Base-by-base conservation (phyloP, 2,329 filamentous ascomycete species). In the Paraconiothyrium sp. region DNA sequence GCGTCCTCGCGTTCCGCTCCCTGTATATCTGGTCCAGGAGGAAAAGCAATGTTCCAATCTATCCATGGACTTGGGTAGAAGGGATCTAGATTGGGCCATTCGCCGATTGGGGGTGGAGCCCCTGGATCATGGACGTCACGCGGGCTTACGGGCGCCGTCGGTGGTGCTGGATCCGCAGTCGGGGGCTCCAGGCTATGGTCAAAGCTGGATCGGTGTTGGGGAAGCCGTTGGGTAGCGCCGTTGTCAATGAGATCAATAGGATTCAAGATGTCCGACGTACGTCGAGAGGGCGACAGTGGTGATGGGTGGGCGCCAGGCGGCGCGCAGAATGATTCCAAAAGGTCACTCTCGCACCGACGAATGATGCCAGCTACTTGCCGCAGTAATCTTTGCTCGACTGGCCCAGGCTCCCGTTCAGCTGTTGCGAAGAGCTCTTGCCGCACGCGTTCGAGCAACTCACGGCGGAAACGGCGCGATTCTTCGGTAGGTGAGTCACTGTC, bases 401-500 rank as follows among this genome's bases (percentile, higher is more conserved):
- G 65, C 3, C 63, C 67, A 0, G 69, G 58, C 35, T 71, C 60
- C 13, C 61, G 66, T 37, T 66, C 67, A 9, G 72, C 72, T 9
- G 70, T 69, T 0, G 58, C 34, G 35, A 71, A 59, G 8, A 83
- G 70, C n/a, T 74, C 70, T 3, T 67, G 63, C 13, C 74, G 72
- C 22, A 81, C 71, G 1, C 72, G 64, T 1, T 70, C 66, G 0
- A 78, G 76, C 0, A 82, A 66, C 14, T 79, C 76, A 35, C 71
- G 69, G 14, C 76, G 75, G 39, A 81, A 73, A 54, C 72, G 69
- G 16, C 68, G 59, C 13, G 67, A 68, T 35, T 72, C 59, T 49
- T 74, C 66, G 30, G 65, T 68, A 0, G 73, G 70, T 1, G 72
- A 70, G 39, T 71, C 63, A n/a, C 58, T 65, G 41, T 73, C 73